phyloP scores from a whole-genome alignment of 192 early-diverging fungal genomes.

The Ambispora gerdemannii region DNA sequence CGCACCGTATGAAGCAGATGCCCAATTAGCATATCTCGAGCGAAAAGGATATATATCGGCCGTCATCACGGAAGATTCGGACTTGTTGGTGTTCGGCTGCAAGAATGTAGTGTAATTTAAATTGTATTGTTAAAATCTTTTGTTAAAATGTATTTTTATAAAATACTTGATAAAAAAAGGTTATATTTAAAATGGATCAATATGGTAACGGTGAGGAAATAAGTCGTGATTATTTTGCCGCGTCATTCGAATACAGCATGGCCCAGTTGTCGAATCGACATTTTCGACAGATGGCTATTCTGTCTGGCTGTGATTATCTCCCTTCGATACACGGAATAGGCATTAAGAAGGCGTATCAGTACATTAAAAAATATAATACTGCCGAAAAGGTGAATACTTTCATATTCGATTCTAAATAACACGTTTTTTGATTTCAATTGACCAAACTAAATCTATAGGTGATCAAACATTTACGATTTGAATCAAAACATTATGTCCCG shows the following conservation, averaged over 20 bases:
- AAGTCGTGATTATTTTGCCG: constrained; percentile 47
- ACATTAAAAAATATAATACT: constrained; percentile 48
- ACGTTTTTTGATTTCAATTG: background rate
- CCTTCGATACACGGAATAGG: constrained; percentile 82
- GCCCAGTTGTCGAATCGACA: constrained; percentile 53
- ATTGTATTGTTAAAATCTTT: background rate
- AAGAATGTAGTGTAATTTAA: constrained; percentile 41
- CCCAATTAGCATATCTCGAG: constrained; percentile 86
- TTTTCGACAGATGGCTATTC: constrained; percentile 89
- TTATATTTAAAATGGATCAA: constrained; percentile 82
- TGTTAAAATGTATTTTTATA: background rate
- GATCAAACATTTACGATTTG: constrained; percentile 25
- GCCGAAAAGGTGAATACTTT: constrained; percentile 37
- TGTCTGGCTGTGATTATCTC: constrained; percentile 98
- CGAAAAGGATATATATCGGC: constrained; percentile 64
- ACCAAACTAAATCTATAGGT: constrained; percentile 16
- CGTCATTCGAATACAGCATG: constrained; percentile 49
- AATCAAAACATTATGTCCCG: constrained; percentile 49
- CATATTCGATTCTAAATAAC: constrained; percentile 27
- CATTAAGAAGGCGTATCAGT: constrained; percentile 69
- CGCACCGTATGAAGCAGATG: constrained; percentile 97
- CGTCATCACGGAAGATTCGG: constrained; percentile 93
- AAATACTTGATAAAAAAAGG: constrained; percentile 25
- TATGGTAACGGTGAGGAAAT: constrained; percentile 70
- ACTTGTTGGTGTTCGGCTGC: constrained; percentile 91